Evolutionary conservation across 352 stramenopile genomes (phyloP), one percentile per base, ranked within the genome.

Genomic region (Thalassiosira ordinaria): DNA sequence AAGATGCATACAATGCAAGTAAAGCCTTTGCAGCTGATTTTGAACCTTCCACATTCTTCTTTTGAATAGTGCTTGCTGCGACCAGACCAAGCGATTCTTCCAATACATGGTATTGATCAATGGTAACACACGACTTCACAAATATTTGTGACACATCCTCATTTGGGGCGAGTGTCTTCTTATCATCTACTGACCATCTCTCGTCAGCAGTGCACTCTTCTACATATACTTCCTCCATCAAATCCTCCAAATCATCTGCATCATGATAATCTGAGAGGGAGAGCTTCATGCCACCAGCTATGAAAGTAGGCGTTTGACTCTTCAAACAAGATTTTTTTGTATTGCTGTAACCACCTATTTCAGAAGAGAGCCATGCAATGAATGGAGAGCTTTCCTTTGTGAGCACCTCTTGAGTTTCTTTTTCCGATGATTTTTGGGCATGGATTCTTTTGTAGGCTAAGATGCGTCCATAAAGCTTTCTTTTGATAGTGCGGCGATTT

Each of bases 381-480:
- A 73, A 83, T 18, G 87, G 69, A 73, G 80, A 92, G 13, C 72
- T 55, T 18, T 80, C 26, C 57, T 82, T 80, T 26, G 69, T 63
- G 20, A 74, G 52, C 22, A 75, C 72, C 1, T 85, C 37, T 52
- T 78, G 11, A n/a, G 72, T n/a, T 22, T 51, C 27, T 18, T 26
- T n/a, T 16, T 65, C 13, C n/a, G 24, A 31, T 33, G 65, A 39
- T 26, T 51, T 18, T 47, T 88, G 62, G 0, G 60, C 31, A 55
- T 80, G 65, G 63, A 83, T 77, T 63, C 71, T 46, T 18, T 81
- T 64, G 69, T 93, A 93, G 0, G 88, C 84, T n/a, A 76, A 85
- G 35, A 93, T 55, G 31, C 88, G 71, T 18, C 88, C 86, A 24
- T 88, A 55, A 18, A 93, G 35, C 65, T 87, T 89, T 37, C 79